A percentile compares a stretch with the other conserved stretches of the same genome.
Conservation (phyloP, 495 filamentous ascomycete species). For the Coniosporium apollinis region DNA sequence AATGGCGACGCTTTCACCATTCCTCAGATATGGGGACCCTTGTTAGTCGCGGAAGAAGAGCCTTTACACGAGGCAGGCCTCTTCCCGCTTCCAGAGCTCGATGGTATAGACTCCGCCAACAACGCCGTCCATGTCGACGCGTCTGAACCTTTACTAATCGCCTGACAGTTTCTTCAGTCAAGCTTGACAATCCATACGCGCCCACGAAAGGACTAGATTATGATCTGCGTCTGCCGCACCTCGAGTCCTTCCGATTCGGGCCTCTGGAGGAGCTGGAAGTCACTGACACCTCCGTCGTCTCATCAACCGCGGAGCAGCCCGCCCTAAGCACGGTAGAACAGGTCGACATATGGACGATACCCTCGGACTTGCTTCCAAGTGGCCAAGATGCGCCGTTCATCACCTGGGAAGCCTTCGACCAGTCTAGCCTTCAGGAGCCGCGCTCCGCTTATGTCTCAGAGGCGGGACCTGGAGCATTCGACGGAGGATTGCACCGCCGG, state of each 20-base stretch:
- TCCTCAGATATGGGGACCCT: no score
- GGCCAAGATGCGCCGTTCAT: slow-evolving; percentile 31
- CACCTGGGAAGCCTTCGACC: slow-evolving; percentile 52
- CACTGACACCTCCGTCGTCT: slow-evolving; percentile 10
- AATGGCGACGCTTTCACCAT: no score
- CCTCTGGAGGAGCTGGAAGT: slow-evolving; percentile 12
- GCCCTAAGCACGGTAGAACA: slow-evolving; percentile 5
- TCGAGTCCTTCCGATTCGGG: slow-evolving; percentile 17
- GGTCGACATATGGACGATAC: slow-evolving; percentile 17
- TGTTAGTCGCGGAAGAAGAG: no score
- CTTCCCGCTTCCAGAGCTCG: no score
- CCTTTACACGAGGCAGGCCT: no score
- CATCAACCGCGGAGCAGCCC: slow-evolving; percentile 2
- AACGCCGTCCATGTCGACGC: no score
- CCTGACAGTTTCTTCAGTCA: slow-evolving; percentile 12
- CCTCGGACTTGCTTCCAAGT: slow-evolving; percentile 20
- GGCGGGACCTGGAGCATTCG: slow-evolving; percentile 53
- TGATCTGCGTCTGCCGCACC: slow-evolving; percentile 14
- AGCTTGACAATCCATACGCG: slow-evolving; percentile 20
- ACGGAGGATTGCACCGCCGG: slow-evolving; percentile 36
- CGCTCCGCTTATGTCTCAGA: slow-evolving; percentile 58
- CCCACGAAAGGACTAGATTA: slow-evolving; percentile 12
- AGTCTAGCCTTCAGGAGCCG: slow-evolving; percentile 24
- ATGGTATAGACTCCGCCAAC: no score
- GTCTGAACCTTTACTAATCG: no score